A percentile compares a stretch with the other conserved stretches of the same genome.
Conservation (phyloP, 129 eudicot species). For the Solidago caesia region DNA sequence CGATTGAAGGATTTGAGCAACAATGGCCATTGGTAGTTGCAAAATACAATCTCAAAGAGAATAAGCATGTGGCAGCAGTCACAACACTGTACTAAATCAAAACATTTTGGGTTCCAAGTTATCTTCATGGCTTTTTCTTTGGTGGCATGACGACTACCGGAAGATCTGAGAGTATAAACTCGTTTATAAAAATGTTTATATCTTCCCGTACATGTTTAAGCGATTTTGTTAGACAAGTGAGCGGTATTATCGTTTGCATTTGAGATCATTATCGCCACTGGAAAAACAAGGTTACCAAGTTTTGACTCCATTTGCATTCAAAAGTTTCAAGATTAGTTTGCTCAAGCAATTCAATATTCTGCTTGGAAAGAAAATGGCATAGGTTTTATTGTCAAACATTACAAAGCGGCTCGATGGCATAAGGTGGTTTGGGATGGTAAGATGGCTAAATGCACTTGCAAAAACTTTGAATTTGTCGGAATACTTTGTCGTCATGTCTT, state of each 20-base stretch:
- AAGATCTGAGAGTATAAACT: conserved; percentile 13
- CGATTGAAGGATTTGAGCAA: not conserved
- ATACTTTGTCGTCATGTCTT: no score
- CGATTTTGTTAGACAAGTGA: not conserved
- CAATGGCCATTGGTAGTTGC: not conserved
- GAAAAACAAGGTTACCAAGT: no score
- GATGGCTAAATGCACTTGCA: no score
- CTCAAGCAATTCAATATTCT: conserved; percentile 2
- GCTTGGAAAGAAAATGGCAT: not conserved
- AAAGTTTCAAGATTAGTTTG: not conserved
- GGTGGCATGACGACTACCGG: conserved; percentile 22
- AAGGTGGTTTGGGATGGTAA: no score
- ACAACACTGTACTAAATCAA: not conserved
- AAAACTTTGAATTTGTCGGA: no score
- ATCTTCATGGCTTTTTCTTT: conserved; percentile 13
- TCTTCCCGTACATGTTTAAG: not conserved
- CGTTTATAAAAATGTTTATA: not conserved
- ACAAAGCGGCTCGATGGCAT: no score
- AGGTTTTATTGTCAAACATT: conserved; percentile 11
- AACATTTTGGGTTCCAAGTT: not conserved
- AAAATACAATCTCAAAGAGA: not conserved
- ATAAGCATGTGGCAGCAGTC: conserved; percentile 3
- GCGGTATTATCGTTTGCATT: not conserved
- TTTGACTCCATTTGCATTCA: no score
- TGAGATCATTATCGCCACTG: no score